Evolutionary conservation across 169 alveolate genomes (phyloP).

Genomic region (Plasmodium blacklocki): DNA sequence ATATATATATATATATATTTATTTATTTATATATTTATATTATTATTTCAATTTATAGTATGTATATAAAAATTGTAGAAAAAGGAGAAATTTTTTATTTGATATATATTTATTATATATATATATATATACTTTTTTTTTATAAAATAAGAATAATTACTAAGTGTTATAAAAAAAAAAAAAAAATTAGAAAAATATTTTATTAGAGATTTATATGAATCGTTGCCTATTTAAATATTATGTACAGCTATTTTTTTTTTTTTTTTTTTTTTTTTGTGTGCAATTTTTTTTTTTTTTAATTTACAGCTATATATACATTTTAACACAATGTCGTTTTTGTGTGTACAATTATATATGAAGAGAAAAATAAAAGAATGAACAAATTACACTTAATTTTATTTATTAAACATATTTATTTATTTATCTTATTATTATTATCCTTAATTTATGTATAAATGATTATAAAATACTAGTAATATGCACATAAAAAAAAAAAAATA

Average conservation of each 20-base stretch:
- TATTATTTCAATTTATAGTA: too few relatives aligned
- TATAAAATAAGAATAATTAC: not conserved
- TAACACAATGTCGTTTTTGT: conserved; percentile 74
- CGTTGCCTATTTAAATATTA: conserved; percentile 41
- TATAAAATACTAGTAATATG: conserved; percentile 40
- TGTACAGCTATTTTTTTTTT: conserved; percentile 66
- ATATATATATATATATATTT: too few relatives aligned
- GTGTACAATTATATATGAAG: conserved; percentile 50
- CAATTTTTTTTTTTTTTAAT: conserved; percentile 47
- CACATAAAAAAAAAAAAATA: conserved; percentile 17
- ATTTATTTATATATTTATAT: too few relatives aligned
- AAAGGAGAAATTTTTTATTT: conserved; percentile 1
- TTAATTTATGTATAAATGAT: conserved; percentile 24
- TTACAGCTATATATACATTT: conserved; percentile 57
- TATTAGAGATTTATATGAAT: conserved; percentile 38
- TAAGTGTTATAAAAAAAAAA: conserved; percentile 3
- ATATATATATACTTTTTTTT: conserved; percentile 8
- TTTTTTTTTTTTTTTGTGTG: conserved; percentile 23
- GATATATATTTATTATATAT: not conserved
- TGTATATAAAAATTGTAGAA: not conserved
- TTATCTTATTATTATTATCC: conserved; percentile 16
- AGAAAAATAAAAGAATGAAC: conserved; percentile 33
- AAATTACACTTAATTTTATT: conserved; percentile 19
- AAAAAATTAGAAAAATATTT: conserved; percentile 5
- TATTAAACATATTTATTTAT: conserved; percentile 14